Percentiles rank a stretch among this genome's conserved stretches.
These are phyloP conservation scores for Tinospora cordifolia DNA, from an alignment of 164 flowering plant genomes.

Conservation along the genomic window DNA sequence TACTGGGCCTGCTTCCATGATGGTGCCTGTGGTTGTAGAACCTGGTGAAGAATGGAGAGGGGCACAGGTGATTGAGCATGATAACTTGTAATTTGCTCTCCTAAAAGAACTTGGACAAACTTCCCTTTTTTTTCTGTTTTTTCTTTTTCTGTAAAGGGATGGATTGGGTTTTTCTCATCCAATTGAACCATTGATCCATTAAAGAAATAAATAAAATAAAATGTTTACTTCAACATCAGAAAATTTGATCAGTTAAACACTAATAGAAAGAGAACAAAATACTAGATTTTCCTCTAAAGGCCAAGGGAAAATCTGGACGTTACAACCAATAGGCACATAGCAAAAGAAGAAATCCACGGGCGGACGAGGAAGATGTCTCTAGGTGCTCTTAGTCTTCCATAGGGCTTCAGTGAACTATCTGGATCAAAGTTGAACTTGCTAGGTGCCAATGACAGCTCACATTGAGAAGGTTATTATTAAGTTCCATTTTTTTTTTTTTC, in stretches of 20 bases:
- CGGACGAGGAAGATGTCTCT: no score
- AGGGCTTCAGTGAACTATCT: no score
- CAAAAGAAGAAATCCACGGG: no score
- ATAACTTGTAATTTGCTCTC: constrained; percentile 49
- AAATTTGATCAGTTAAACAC: neutral
- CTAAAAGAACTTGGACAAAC: neutral
- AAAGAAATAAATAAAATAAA: neutral
- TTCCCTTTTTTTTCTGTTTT: neutral
- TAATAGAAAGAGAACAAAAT: neutral
- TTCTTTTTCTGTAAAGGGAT: constrained; percentile 10
- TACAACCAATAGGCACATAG: no score
- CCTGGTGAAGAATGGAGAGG: constrained; percentile 86
- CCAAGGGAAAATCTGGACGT: neutral
- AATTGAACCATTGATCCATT: constrained; percentile 8
- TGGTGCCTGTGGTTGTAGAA: constrained; percentile 62
- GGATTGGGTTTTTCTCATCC: constrained; percentile 9
- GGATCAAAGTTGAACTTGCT: no score
- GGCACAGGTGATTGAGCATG: constrained; percentile 84
- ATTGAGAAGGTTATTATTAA: no score
- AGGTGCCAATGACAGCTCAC: no score
- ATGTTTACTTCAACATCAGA: no score
- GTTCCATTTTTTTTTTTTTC: no score
- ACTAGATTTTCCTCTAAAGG: neutral
- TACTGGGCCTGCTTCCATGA: constrained; percentile 82
- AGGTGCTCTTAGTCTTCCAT: no score